Evolutionary conservation across 2,329 filamentous ascomycete genomes (phyloP), one percentile per base, ranked within the genome.

Genomic region (Aspergillus fructus): DNA sequence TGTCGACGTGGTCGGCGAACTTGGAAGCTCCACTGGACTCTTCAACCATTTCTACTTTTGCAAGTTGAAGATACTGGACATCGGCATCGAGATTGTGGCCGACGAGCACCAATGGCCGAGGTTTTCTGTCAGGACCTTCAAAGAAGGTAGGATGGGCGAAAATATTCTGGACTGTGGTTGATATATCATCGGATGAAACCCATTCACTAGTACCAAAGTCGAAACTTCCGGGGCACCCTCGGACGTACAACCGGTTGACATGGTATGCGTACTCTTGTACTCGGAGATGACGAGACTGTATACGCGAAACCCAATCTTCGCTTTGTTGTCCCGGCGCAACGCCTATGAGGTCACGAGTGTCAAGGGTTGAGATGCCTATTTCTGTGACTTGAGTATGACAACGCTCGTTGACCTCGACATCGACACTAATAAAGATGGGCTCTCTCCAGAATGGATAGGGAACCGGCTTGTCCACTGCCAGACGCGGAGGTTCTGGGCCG

Each of bases 321-420:
- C 87, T 90, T 24, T 78, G 73, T 2, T 76, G 66, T 0, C 90
- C 90, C 3, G 90, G 89, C 0, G 83, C 66, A 0, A 86, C 60
- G 7, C 72, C 75, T 1, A 74, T 65, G 21, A 91, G 72, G 50
- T 85, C 80, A 19, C 76, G 71, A 1, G 89, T 92, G 70, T 97
- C 92, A 0, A 97, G 79, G 3, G 88, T 87, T 1, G 91, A 88
- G 41, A 99, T 79, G 1, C 94, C 94, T 40, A 99, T 81, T 72
- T 99, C 94, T 0, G 93, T 96, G 58, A 97, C 82, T 12, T 84
- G 78, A 34, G 81, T 77, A 12, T 85, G 83, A 45, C 84, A 79
- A 21, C 76, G 75, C 71, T 99, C 94, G 57, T 87, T 90, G 1
- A 88, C 86, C 73, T 99, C 94, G 33, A 94, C 78, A 66, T 99